phyloP scores from a whole-genome alignment of 306 rosid species.

The Vicia villosa region DNA sequence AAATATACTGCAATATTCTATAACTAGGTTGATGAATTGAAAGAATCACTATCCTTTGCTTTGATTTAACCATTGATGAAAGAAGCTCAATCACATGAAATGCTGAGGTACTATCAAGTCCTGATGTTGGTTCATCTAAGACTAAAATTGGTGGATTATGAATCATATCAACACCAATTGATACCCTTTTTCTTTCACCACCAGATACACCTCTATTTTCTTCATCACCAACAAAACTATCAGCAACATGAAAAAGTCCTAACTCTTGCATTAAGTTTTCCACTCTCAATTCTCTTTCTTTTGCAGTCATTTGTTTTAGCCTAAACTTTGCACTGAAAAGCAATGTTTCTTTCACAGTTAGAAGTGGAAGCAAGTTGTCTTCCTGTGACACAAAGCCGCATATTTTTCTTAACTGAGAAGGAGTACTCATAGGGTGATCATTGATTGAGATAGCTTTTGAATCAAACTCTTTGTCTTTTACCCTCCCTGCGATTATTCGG shows the following conservation, averaged over 20 bases:
- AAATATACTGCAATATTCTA: constrained; percentile 70
- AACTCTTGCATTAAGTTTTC: constrained; percentile 76
- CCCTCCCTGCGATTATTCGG: constrained; percentile 63
- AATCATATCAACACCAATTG: constrained; percentile 87
- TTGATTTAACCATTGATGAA: constrained; percentile 60
- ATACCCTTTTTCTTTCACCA: constrained; percentile 85
- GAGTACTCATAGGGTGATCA: constrained; percentile 49
- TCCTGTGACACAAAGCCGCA: constrained; percentile 92
- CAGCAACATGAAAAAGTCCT: constrained; percentile 69
- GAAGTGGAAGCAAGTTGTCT: constrained; percentile 79
- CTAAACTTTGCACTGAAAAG: constrained; percentile 76
- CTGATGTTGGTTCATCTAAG: constrained; percentile 88
- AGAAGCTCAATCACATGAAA: constrained; percentile 71
- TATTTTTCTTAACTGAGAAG: constrained; percentile 63
- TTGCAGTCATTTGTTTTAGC: constrained; percentile 54
- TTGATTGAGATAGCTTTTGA: constrained; percentile 61
- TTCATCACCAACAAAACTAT: constrained; percentile 81
- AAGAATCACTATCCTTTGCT: constrained; percentile 64
- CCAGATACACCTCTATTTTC: constrained; percentile 86
- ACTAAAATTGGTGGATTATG: constrained; percentile 75
- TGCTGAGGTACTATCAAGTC: constrained; percentile 69
- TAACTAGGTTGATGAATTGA: constrained; percentile 95
- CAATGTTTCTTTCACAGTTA: constrained; percentile 81
- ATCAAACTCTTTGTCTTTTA: constrained; percentile 50
- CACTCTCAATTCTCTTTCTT: constrained; percentile 61